Evolutionary conservation across 148 eudicot genomes (phyloP), one percentile per base, ranked within the genome.

Genomic region (Chenopodium berlandieri): DNA sequence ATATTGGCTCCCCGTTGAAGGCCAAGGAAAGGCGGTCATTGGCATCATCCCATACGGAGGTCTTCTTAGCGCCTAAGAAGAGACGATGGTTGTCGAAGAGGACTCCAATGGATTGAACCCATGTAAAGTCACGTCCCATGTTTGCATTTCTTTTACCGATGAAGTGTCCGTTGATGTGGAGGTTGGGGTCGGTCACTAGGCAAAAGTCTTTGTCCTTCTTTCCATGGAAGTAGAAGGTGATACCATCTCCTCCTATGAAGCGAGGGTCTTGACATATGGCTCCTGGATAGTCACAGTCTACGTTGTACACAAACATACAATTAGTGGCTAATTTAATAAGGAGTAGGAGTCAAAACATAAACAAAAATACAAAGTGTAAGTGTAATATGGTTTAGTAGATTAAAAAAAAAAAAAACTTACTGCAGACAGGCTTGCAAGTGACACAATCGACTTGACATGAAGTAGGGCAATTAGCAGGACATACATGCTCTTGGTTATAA

Each of bases 171-270:
- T 89, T 89, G 81, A 89, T 89, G 85, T 89, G 90, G 79, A 89
- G 84, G 79, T 86, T 84, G 1, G 86, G 83, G 79, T 89, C 91
- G 1, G 90, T 82, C 11, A 89, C 86, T 0, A 89, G 79, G 83
- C 90, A 87, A 56, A 89, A 89, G 82, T 86, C 84, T 23, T 22
- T 77, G 63, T 89, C 88, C 56, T 86, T 86, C 56, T 86, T 86
- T 63, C 90, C 91, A 31, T 89, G 91, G 81, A 89, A 89, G 82
- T 87, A 89, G 86, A 87, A 89, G 48, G 89, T 87, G 44, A 89
- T 78, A 14, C 88, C 91, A 37, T 87, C 90, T 7, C 82, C 90
- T 25, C 90, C 91, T 1, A 89, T 76, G 86, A 89, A 87, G 11
- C 89, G 83, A 13, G 91, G 91, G 75, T 87, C 90, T 84, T 87